Base-by-base conservation (phyloP, 2,329 filamentous ascomycete species). In the Aspergillus sp. region DNA sequence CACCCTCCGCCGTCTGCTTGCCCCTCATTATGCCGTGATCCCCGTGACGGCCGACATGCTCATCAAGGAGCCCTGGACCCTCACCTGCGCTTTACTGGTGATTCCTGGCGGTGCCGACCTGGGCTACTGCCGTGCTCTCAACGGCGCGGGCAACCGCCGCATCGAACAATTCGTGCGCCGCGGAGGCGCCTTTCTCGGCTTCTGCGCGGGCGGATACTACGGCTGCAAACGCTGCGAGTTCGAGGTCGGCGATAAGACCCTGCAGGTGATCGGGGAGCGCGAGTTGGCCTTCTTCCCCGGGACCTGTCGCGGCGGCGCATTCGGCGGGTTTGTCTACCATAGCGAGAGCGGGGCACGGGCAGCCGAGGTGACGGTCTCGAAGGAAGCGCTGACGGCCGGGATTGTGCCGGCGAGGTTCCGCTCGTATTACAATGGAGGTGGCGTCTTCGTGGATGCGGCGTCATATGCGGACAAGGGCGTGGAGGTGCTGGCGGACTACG, bases 181-280 rank as follows among this genome's bases (percentile, higher is more conserved):
- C 31, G 95, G 95, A 29, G 95, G 95, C 16, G 82, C 85, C 0
- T 99, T 95, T 71, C 83, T 99, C 2, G 95, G 95, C 0, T 88
- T 99, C 68, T 99, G 95, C 73, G 95, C 95, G 2, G 95, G 95
- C 5, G 95, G 90, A 11, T 99, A 99, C 77, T 99, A 96, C 69
- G 95, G 90, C 22, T 87, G 84, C 65, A 81, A 83, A 45, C 84
- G 82, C 63, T 97, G 94, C 72, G 95, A 99, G 74, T 99, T 98
- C 64, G 94, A 98, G 77, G 88, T 95, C 12, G 92, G 92, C 2
- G 87, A 95, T 71, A 84, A 84, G 65, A 83, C 84, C 1, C 84
- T 98, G 78, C 91, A 96, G 71, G 94, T 99, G 3, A 80, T 96
- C 29, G 95, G 95, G 0, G 83, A 87, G 50, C 84, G 95, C 45